A percentile compares a stretch with the other conserved stretches of the same genome.
These are phyloP conservation scores for Coemansia sp. DNA, from an alignment of 192 early-diverging fungal species.

Conservation along the genomic window DNA sequence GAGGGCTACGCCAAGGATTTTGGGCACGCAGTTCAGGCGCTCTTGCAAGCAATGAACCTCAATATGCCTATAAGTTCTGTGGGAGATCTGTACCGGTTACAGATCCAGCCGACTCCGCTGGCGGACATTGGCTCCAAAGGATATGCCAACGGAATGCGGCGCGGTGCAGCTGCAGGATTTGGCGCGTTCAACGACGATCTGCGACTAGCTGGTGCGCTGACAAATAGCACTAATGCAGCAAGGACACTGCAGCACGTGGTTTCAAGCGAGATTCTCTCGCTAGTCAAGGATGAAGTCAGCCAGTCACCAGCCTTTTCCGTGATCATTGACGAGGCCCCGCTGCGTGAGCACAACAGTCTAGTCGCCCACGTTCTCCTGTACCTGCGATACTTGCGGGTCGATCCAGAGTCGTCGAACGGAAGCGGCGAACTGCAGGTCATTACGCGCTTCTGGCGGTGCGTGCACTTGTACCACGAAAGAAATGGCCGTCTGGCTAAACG, in stretches of 20 bases:
- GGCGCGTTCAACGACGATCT: conserved; percentile 13
- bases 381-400: conserved; percentile 40
- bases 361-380: conserved; percentile 49
- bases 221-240: conserved; percentile 33
- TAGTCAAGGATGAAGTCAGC: conserved; percentile 53
- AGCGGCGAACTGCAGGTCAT: conserved; percentile 40
- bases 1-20: conserved; percentile 44
- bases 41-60: conserved; percentile 49
- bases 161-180: background rate
- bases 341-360: conserved; percentile 54
- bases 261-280: conserved; percentile 51
- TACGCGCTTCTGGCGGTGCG: conserved; percentile 53
- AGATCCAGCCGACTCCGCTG: conserved; percentile 31
- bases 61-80: conserved; percentile 47
- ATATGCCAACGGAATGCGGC: conserved; percentile 10
- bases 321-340: conserved; percentile 50
- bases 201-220: conserved; percentile 32
- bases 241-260: conserved; percentile 50
- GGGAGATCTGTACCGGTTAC: conserved; percentile 40
- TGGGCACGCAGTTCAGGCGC: conserved; percentile 45
- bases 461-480: conserved; percentile 46
- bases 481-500: conserved; percentile 32
- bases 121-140: conserved; percentile 32
- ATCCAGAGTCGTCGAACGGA: conserved; percentile 19
- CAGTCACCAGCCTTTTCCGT: conserved; percentile 53